Conservation (phyloP, 1,284 basidiomycete genomes). For the Trichosporon inkin region DNA sequence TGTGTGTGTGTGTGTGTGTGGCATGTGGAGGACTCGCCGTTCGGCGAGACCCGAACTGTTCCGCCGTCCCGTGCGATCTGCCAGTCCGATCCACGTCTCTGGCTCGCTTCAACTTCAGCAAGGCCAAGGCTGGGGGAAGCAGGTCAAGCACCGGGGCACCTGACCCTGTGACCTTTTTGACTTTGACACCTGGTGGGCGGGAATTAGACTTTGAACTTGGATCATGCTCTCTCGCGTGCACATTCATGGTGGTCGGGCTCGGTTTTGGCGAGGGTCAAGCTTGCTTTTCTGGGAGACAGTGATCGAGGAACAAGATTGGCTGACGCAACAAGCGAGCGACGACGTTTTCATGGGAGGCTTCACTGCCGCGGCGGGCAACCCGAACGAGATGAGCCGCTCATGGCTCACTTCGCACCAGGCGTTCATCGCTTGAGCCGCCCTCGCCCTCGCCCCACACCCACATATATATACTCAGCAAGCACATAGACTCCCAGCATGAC, state of each 20-base stretch:
- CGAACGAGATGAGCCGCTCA: slow-evolving; percentile 29
- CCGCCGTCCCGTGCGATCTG: too few relatives aligned
- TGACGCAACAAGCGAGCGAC: slow-evolving; percentile 31
- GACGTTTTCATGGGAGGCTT: slow-evolving; percentile 45
- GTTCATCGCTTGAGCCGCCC: neutral
- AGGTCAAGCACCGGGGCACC: neutral
- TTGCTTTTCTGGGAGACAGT: neutral
- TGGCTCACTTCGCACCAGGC: slow-evolving; percentile 16
- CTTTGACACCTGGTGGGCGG: too few relatives aligned
- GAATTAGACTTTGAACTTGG: slow-evolving; percentile 7
- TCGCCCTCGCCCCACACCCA: neutral
- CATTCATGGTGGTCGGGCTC: too few relatives aligned
- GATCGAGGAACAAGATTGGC: neutral
- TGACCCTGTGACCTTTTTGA: neutral
- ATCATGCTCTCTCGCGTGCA: neutral
- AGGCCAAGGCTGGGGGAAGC: too few relatives aligned
- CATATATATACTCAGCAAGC: slow-evolving; percentile 4
- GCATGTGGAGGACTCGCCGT: too few relatives aligned
- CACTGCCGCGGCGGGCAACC: slow-evolving; percentile 42
- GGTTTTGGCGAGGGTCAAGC: neutral
- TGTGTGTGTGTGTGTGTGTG: too few relatives aligned
- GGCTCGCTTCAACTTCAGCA: neutral
- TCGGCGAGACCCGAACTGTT: too few relatives aligned
- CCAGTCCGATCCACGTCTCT: too few relatives aligned
- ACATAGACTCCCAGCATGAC: slow-evolving; percentile 4